phyloP scores from a whole-genome alignment of 129 eudicot genomes.

The Chrysanthemum seticuspe region DNA sequence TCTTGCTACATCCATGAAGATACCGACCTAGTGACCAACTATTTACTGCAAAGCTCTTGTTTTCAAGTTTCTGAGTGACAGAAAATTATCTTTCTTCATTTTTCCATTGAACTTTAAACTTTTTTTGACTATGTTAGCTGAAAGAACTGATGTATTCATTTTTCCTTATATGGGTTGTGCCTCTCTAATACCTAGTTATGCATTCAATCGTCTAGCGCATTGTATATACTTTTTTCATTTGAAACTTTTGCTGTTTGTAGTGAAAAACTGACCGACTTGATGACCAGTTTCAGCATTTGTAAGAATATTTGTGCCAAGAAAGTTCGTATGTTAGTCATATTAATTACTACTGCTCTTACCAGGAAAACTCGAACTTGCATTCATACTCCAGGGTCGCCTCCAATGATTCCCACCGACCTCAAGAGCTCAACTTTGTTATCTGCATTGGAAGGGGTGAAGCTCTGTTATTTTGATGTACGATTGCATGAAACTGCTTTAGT shows the following conservation, averaged over 20 bases:
- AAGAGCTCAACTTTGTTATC: constrained; percentile 50
- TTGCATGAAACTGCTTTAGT: constrained; percentile 75
- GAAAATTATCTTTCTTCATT: background rate
- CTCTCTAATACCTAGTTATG: no score
- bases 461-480: constrained; percentile 75
- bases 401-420: constrained; percentile 76
- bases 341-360: constrained; percentile 27
- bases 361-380: constrained; percentile 95
- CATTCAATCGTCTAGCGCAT: background rate
- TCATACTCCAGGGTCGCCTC: constrained; percentile 88
- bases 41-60: background rate
- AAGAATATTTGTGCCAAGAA: constrained; percentile 2
- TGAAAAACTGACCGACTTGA: constrained; percentile 1
- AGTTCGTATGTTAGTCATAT: background rate
- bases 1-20: background rate
- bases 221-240: background rate
- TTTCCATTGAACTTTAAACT: background rate
- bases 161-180: no score
- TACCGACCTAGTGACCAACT: constrained; percentile 5
- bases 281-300: constrained; percentile 7
- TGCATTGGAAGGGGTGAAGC: constrained; percentile 64
- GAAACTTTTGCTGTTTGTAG: background rate
- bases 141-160: background rate
- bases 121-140: background rate
- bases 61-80: background rate